Evolutionary conservation across 352 stramenopile genomes (phyloP), one percentile per base, ranked within the genome.

Genomic region (Phytophthora sp.): DNA sequence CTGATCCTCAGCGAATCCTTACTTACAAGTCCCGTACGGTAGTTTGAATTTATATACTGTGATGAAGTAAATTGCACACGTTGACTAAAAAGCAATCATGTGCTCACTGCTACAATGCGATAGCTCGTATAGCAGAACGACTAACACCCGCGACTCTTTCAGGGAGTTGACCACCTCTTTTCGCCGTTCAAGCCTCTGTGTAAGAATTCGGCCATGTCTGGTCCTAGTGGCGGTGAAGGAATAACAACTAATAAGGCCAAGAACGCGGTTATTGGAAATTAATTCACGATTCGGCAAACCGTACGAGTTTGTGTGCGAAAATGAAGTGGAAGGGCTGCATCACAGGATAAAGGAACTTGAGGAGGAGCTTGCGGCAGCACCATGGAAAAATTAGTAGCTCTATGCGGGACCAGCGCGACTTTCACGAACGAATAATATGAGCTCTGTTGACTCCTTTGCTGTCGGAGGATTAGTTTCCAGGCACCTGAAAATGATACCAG

Each of bases 401-500:
- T 60, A 81, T 85, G 26, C 31, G 54, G 9, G 76, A 85, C 27
- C 23, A 82, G 37, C 67, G 71, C 12, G 76, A 83, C 12, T 84
- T 84, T 30, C 58, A 82, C 44, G 54, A 76, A 13, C 59, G 12
- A 74, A 60, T 18, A 72, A 53, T 12, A 23, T 62, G 5, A 69
- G 24, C 3, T 23, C 43, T 6, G 44, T 69, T 12, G 55, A 51
- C 11, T 46, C 50, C 10, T 69, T 53, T 28, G 35, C 28, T 27
- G 31, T 35, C 17, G 41, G 21, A 13, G 27, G 7, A 18, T 52
- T 54, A 12, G 26, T 18, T 30, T 12, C 30, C 8, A 62, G 34
- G 5, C 32, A 44, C 17, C 17, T n/a, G n/a, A n/a, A n/a, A n/a
- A n/a, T n/a, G n/a, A n/a, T n/a, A n/a, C n/a, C n/a, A n/a, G n/a